Conservation (phyloP, 768 basidiomycete species). For the Amanita pseudoporphyria region DNA sequence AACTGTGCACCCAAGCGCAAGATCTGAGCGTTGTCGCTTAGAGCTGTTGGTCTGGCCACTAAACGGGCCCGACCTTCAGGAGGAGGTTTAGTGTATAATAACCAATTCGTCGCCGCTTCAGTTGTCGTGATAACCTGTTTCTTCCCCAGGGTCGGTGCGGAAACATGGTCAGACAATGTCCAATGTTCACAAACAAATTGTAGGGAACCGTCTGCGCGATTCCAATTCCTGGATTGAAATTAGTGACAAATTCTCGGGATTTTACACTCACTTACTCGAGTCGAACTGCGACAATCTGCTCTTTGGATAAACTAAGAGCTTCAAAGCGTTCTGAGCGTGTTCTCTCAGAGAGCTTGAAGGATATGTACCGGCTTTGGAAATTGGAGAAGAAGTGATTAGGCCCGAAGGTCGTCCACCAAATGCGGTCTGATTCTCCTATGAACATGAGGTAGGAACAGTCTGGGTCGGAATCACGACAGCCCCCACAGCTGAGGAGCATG, state of each 20-base stretch:
- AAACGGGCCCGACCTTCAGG: neutral
- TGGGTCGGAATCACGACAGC: constrained; percentile 4
- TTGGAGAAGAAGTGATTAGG: constrained; percentile 16
- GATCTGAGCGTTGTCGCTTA: constrained; percentile 2
- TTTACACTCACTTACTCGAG: neutral
- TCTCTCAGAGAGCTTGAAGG: neutral
- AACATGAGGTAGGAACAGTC: constrained; percentile 7
- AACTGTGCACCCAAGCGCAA: constrained; percentile 8
- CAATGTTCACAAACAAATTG: constrained; percentile 1
- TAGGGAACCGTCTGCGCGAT: neutral
- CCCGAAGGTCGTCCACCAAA: constrained; percentile 21
- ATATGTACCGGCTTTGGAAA: constrained; percentile 1
- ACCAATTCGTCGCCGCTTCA: constrained; percentile 1
- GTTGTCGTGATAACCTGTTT: neutral
- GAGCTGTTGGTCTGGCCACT: constrained; percentile 1
- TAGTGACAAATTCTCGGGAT: neutral
- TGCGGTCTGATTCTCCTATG: constrained; percentile 18
- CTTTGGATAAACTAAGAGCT: neutral
- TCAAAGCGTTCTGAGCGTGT: neutral
- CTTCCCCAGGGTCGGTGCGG: neutral
- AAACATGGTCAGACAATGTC: neutral
- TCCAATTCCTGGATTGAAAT: constrained; percentile 1
- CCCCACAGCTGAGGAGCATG: constrained; percentile 13
- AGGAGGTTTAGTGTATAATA: neutral
- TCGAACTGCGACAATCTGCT: neutral